These are phyloP conservation scores for Fusarium sacchari DNA, from an alignment of 2,329 filamentous ascomycete genomes.

Conservation along the genomic window DNA sequence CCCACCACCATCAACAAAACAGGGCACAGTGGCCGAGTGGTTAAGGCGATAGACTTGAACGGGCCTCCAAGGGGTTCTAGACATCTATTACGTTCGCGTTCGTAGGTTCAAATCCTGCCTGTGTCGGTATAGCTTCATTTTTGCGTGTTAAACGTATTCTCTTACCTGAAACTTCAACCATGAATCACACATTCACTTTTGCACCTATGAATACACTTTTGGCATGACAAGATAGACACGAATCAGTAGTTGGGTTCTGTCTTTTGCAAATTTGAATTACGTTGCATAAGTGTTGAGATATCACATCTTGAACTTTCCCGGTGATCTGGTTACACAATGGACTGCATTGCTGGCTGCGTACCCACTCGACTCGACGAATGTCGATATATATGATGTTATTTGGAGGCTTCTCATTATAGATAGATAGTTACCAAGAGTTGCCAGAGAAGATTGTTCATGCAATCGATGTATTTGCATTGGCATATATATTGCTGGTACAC, in stretches of 20 bases:
- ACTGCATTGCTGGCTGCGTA: neutral
- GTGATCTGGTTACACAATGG: neutral
- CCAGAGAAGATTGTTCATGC: too few relatives aligned
- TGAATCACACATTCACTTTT: neutral
- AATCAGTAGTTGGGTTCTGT: neutral
- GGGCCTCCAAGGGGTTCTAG: neutral
- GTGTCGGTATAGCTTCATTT: neutral
- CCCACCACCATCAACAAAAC: neutral
- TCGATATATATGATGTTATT: neutral
- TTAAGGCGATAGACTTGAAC: constrained; percentile 21
- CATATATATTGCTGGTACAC: neutral
- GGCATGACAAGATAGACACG: neutral
- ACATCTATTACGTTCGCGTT: constrained; percentile 10
- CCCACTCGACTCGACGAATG: neutral
- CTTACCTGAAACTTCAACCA: neutral
- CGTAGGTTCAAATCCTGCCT: constrained; percentile 15
- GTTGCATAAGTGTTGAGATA: neutral
- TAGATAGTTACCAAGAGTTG: neutral
- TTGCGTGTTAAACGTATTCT: neutral
- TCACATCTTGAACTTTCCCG: neutral
- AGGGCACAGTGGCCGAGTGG: constrained; percentile 15
- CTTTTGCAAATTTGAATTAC: neutral
- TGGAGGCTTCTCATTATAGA: neutral
- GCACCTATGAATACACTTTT: neutral
- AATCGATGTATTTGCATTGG: neutral